A percentile compares a stretch with the other conserved stretches of the same genome.
Conservation (phyloP, 1,284 basidiomycete genomes). For the Tylopilus sp. region DNA sequence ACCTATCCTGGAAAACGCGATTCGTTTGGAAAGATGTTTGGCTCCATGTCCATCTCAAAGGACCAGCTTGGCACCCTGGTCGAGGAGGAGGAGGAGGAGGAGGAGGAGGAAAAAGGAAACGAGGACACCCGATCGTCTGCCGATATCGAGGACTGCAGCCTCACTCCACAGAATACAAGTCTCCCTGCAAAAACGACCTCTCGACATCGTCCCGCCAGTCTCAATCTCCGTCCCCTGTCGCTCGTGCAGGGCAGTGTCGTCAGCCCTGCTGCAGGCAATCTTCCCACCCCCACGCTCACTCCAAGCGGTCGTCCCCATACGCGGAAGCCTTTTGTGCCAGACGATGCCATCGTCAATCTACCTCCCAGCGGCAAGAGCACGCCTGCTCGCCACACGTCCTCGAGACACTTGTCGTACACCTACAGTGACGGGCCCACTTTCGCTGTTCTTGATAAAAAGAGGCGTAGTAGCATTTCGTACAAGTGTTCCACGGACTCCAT, state of each 20-base stretch:
- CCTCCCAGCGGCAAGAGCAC: conserved; percentile 3
- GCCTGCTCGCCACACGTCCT: conserved; percentile 14
- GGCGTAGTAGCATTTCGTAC: conserved; percentile 72
- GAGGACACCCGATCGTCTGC: conserved; percentile 44
- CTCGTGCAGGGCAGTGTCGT: conserved; percentile 53
- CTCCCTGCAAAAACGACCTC: conserved; percentile 36
- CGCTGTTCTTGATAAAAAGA: conserved; percentile 20
- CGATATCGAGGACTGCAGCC: conserved; percentile 9
- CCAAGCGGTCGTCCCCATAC: conserved; percentile 44
- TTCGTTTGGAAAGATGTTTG: conserved; percentile 68
- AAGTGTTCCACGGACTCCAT: conserved; percentile 49
- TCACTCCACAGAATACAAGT: conserved; percentile 4
- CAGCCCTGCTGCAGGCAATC: conserved; percentile 36
- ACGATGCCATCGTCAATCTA: conserved; percentile 17
- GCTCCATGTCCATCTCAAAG: conserved; percentile 59
- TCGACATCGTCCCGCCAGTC: conserved; percentile 60
- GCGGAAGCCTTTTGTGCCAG: conserved; percentile 51
- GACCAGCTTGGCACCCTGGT: conserved; percentile 73
- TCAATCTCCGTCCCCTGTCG: conserved; percentile 70
- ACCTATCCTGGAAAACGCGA: conserved; percentile 64
- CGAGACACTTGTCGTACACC: conserved; percentile 21
- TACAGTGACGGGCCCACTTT: conserved; percentile 9
- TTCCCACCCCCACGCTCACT: conserved; percentile 57
- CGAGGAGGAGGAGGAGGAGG: conserved; percentile 81
- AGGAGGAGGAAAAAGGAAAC: conserved; percentile 74